phyloP scores from a whole-genome alignment of 371 early-diverging fungal genomes.

The Mortierella polycephala region DNA sequence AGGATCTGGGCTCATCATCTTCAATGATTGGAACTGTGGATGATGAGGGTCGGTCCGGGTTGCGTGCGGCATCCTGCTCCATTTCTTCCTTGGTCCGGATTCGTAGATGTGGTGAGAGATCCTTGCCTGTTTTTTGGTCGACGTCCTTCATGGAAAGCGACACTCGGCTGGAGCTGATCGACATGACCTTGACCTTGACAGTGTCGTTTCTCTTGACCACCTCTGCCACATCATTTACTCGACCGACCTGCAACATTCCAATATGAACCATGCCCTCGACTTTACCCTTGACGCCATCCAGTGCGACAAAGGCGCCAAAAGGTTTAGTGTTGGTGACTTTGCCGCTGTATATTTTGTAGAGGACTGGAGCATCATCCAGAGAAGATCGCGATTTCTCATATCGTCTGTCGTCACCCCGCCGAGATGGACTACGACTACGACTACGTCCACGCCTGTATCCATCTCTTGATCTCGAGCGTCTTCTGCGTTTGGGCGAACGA shows the following conservation, averaged over 20 bases:
- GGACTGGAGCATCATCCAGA: slow-evolving; percentile 80
- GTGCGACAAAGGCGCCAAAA: slow-evolving; percentile 91
- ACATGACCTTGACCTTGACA: slow-evolving; percentile 95
- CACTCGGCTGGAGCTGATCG: slow-evolving; percentile 81
- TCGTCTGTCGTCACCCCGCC: slow-evolving; percentile 35
- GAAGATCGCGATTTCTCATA: slow-evolving; percentile 29
- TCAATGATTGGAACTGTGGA: slow-evolving; percentile 63
- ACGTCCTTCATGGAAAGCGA: slow-evolving; percentile 95
- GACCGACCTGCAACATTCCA: slow-evolving; percentile 70
- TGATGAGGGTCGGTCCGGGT: slow-evolving; percentile 73
- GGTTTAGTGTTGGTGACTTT: slow-evolving; percentile 82
- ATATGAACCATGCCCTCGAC: slow-evolving; percentile 93
- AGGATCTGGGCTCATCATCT: slow-evolving; percentile 67
- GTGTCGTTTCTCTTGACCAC: slow-evolving; percentile 79
- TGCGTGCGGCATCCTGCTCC: slow-evolving; percentile 67
- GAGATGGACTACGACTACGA: slow-evolving; percentile 53
- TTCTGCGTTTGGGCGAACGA: slow-evolving; percentile 48
- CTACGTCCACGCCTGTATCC: slow-evolving; percentile 33
- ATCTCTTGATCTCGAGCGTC: slow-evolving; percentile 40
- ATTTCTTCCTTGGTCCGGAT: slow-evolving; percentile 70
- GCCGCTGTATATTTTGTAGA: slow-evolving; percentile 93
- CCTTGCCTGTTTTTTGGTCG: slow-evolving; percentile 91
- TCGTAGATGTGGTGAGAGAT: slow-evolving; percentile 77
- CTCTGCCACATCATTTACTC: slow-evolving; percentile 85
- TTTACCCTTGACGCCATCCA: slow-evolving; percentile 81